These are phyloP conservation scores for Chlamydomonas reinhardtii DNA, from an alignment of 163 green algal genomes.

Conservation along the genomic window DNA sequence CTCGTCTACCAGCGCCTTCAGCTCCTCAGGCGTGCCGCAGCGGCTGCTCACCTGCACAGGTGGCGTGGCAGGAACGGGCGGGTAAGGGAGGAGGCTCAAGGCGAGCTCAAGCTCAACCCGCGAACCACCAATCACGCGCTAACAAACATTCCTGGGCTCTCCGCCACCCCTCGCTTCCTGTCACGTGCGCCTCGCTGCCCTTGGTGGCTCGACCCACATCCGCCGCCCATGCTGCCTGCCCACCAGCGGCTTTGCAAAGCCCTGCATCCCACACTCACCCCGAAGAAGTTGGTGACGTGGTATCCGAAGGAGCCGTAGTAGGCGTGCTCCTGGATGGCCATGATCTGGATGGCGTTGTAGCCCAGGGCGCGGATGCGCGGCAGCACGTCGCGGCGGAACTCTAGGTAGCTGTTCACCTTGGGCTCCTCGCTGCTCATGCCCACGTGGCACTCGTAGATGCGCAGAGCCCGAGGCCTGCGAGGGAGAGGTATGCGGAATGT, in stretches of 20 bases:
- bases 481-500: background rate
- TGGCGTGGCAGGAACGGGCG: background rate
- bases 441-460: slow-evolving; percentile 99
- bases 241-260: too few relatives aligned
- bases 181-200: too few relatives aligned
- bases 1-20: slow-evolving; percentile 97
- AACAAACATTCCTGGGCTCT: too few relatives aligned
- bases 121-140: too few relatives aligned
- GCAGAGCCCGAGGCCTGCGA: slow-evolving; percentile 79
- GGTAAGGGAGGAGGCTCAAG: background rate
- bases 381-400: slow-evolving; percentile 88
- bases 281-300: slow-evolving; percentile 99
- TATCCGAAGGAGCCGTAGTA: slow-evolving; percentile 97
- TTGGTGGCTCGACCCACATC: too few relatives aligned
- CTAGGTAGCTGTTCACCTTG: slow-evolving; percentile 96
- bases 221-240: background rate
- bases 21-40: slow-evolving; percentile 96
- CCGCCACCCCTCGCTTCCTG: too few relatives aligned
- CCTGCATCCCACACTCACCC: slow-evolving; percentile 37
- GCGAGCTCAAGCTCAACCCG: too few relatives aligned
- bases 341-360: slow-evolving; percentile 99
- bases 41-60: slow-evolving; percentile 80
- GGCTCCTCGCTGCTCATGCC: slow-evolving; percentile 92
- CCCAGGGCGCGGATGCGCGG: slow-evolving; percentile 93
- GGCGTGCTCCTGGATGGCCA: slow-evolving; percentile 95